Conservation (phyloP, 2,329 filamentous ascomycete species). For the Arthrobotrys megalospora region DNA sequence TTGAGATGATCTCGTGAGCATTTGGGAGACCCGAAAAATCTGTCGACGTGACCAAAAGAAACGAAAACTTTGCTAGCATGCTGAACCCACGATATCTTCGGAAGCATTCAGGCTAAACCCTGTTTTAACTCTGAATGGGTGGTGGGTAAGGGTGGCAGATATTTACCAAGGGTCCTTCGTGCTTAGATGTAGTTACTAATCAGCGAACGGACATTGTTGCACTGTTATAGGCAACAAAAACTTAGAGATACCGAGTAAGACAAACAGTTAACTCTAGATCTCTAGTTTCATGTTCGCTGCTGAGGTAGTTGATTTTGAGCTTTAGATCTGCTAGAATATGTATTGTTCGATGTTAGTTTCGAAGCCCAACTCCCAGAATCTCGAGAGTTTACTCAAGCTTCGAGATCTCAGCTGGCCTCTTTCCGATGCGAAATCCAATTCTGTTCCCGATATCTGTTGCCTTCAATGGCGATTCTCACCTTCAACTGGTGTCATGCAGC, state of each 20-base stretch:
- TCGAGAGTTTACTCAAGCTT: background rate
- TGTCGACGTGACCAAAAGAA: conserved; percentile 4
- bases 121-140: conserved; percentile 29
- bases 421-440: conserved; percentile 16
- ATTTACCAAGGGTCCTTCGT: conserved; percentile 38
- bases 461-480: conserved; percentile 39
- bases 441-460: conserved; percentile 51
- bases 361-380: background rate
- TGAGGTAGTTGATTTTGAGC: background rate
- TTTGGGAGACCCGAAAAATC: conserved; percentile 9
- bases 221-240: background rate
- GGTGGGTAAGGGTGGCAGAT: conserved; percentile 45
- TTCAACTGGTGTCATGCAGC: conserved; percentile 31
- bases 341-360: too few relatives aligned
- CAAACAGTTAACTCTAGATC: background rate
- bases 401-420: background rate
- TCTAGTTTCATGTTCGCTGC: background rate
- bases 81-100: conserved; percentile 44
- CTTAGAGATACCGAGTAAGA: background rate
- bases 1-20: conserved; percentile 47
- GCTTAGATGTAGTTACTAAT: conserved; percentile 12
- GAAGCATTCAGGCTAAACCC: conserved; percentile 60
- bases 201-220: conserved; percentile 9
- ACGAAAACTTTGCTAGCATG: background rate
- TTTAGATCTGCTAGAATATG: too few relatives aligned